A percentile compares a stretch with the other conserved stretches of the same genome.
phyloP scores from a whole-genome alignment of 1,139 yeast species.

The Zygosaccharomyces pseudobailii region DNA sequence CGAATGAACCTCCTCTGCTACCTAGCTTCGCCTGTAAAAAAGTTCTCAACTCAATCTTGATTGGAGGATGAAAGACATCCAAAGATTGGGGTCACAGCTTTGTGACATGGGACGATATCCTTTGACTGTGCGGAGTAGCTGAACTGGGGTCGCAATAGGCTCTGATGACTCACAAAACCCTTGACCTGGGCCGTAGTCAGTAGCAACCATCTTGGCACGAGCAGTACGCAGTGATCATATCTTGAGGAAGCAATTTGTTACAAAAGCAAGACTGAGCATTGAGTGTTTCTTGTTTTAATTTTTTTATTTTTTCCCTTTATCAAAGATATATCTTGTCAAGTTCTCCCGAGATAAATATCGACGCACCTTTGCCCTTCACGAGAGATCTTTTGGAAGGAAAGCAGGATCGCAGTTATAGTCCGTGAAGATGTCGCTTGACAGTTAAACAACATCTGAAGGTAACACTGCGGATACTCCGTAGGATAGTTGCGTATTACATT shows the following conservation, averaged over 20 bases:
- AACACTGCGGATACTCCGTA: too few species aligned
- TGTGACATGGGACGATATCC: not conserved
- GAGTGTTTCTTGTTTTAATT: too few species aligned
- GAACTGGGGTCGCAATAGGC: not conserved
- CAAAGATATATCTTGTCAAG: not conserved
- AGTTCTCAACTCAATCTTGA: not conserved
- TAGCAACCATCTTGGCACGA: not conserved
- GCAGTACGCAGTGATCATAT: not conserved
- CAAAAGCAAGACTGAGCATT: not conserved
- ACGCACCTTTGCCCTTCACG: too few species aligned
- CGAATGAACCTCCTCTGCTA: not conserved
- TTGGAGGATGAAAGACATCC: not conserved
- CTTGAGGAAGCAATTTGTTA: not conserved
- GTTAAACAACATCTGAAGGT: too few species aligned
- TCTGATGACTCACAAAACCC: not conserved
- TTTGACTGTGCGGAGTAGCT: not conserved
- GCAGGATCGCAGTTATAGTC: too few species aligned
- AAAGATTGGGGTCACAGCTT: not conserved
- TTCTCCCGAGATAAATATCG: not conserved
- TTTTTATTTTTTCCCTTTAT: not conserved
- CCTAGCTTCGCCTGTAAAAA: not conserved
- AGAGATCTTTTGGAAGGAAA: too few species aligned
- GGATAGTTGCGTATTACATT: too few species aligned
- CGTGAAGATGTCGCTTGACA: too few species aligned
- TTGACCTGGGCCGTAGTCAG: not conserved